These are phyloP conservation scores for Blastomyces parvus DNA, from an alignment of 2,329 filamentous ascomycete genomes.

Conservation along the genomic window DNA sequence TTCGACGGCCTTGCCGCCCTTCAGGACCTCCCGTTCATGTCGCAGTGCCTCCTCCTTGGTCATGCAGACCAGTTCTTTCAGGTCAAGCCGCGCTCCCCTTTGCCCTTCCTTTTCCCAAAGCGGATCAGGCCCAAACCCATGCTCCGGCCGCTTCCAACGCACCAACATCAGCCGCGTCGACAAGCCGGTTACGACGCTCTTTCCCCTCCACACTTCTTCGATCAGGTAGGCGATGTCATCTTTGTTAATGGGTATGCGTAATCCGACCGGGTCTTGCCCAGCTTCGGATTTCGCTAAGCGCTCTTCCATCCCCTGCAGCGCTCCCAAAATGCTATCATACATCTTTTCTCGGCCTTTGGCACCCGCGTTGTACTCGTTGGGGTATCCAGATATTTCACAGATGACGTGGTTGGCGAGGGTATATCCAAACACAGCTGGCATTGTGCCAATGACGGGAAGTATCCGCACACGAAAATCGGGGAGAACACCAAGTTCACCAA, in stretches of 20 bases:
- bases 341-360: slow-evolving; percentile 81
- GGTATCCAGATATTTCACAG: slow-evolving; percentile 69
- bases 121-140: slow-evolving; percentile 52
- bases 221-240: slow-evolving; percentile 79
- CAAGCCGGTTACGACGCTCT: slow-evolving; percentile 73
- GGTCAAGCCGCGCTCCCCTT: slow-evolving; percentile 58
- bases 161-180: slow-evolving; percentile 69
- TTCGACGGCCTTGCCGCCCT: slow-evolving; percentile 55
- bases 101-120: slow-evolving; percentile 56
- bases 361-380: slow-evolving; percentile 64
- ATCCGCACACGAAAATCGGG: slow-evolving; percentile 94
- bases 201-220: slow-evolving; percentile 79
- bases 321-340: slow-evolving; percentile 73
- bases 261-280: slow-evolving; percentile 50
- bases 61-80: slow-evolving; percentile 75
- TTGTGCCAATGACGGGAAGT: slow-evolving; percentile 85
- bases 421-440: slow-evolving; percentile 94
- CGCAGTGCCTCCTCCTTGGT: slow-evolving; percentile 77
- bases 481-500: slow-evolving; percentile 77
- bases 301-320: slow-evolving; percentile 70
- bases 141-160: slow-evolving; percentile 62
- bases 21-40: slow-evolving; percentile 73
- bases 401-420: slow-evolving; percentile 89
- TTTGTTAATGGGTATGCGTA: slow-evolving; percentile 68
- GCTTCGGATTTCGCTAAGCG: slow-evolving; percentile 53